Conservation (phyloP, 2,329 filamentous ascomycete genomes). For the Cercospora sp. region DNA sequence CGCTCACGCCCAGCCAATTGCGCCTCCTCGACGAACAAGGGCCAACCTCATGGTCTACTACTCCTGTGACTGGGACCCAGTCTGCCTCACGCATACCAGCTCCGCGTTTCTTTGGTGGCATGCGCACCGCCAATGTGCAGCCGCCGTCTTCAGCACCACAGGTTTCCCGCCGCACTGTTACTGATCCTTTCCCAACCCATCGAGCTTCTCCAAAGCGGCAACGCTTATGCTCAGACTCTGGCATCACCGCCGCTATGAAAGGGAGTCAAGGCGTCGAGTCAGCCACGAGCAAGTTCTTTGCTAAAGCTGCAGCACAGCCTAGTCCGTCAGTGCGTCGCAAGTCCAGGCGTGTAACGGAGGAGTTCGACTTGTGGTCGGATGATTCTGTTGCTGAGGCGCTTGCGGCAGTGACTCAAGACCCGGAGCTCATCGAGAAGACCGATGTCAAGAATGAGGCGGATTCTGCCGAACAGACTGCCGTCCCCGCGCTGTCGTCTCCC, state of each 20-base stretch:
- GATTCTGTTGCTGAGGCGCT: constrained; percentile 50
- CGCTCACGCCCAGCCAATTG: constrained; percentile 65
- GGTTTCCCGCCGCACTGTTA: constrained; percentile 42
- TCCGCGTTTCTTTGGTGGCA: constrained; percentile 21
- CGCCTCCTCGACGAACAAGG: constrained; percentile 57
- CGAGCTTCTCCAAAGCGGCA: constrained; percentile 27
- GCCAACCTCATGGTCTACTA: constrained; percentile 57
- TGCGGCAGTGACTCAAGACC: constrained; percentile 31
- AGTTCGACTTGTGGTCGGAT: constrained; percentile 52
- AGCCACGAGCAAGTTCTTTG: constrained; percentile 50
- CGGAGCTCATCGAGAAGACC: constrained; percentile 24
- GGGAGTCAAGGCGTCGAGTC: constrained; percentile 30
- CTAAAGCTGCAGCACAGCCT: constrained; percentile 37
- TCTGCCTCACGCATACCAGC: constrained; percentile 25
- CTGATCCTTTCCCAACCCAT: constrained; percentile 36
- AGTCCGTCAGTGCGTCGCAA: constrained; percentile 45
- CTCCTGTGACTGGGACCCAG: constrained; percentile 40
- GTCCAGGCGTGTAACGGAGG: constrained; percentile 39
- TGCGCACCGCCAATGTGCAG: constrained; percentile 29
- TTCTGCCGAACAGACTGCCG: constrained; percentile 22
- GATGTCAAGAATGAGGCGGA: constrained; percentile 14
- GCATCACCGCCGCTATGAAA: constrained; percentile 33
- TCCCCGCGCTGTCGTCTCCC: constrained; percentile 24
- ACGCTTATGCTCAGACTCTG: constrained; percentile 45
- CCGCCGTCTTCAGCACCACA: constrained; percentile 46